phyloP scores from a whole-genome alignment of 164 flowering plant genomes.

The Echeveria elegans region DNA sequence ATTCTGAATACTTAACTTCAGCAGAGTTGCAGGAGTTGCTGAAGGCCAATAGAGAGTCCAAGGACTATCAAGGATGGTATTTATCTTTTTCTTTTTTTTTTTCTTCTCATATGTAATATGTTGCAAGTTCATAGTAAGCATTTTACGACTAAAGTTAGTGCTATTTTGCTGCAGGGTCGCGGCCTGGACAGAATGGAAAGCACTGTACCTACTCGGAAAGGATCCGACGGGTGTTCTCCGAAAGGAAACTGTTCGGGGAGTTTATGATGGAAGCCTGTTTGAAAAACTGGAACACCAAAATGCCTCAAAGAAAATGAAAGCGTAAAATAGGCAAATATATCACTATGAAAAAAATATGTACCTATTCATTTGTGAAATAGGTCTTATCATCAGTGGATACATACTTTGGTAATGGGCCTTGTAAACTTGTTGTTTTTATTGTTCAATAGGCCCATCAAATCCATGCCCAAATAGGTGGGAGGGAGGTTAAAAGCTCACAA shows the following conservation, averaged over 20 bases:
- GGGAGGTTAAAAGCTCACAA: background rate
- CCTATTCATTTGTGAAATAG: too few relatives aligned
- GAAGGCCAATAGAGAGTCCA: conserved; percentile 6
- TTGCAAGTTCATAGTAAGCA: background rate
- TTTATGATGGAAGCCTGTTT: conserved; percentile 9
- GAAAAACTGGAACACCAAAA: background rate
- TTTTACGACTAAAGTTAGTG: background rate
- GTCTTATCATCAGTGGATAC: too few relatives aligned
- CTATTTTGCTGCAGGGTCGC: conserved; percentile 3
- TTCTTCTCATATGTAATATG: background rate
- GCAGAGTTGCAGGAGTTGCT: background rate
- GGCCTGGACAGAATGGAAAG: background rate
- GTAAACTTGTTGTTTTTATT: background rate
- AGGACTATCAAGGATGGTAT: background rate
- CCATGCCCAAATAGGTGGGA: background rate
- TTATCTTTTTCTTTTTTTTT: background rate
- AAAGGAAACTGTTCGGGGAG: background rate
- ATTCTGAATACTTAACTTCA: background rate
- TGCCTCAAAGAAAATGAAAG: background rate
- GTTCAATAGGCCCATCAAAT: conserved; percentile 1
- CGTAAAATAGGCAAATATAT: background rate
- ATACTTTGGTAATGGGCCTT: background rate
- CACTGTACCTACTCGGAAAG: background rate
- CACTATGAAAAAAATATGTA: too few relatives aligned
- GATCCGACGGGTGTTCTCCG: background rate